Evolutionary conservation across 441 rosid genomes (phyloP).

Genomic region (Adansonia grandidieri): DNA sequence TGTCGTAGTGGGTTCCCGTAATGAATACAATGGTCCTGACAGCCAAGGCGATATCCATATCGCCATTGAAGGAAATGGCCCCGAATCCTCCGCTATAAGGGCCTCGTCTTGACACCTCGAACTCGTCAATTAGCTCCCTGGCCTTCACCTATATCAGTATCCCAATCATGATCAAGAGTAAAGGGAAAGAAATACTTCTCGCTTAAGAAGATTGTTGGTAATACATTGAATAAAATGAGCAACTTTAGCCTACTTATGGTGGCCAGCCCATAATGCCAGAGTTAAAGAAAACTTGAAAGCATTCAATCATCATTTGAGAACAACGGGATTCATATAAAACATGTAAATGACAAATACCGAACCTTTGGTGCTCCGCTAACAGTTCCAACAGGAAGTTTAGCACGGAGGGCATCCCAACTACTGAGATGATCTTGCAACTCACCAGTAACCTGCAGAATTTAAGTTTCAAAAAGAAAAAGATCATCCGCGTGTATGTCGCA

Average conservation of each 20-base stretch:
- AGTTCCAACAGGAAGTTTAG: slow-evolving; percentile 88
- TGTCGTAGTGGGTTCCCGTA: slow-evolving; percentile 54
- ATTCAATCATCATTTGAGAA: neutral
- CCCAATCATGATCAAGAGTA: too few relatives aligned
- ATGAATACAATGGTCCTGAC: slow-evolving; percentile 79
- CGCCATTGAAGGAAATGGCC: slow-evolving; percentile 69
- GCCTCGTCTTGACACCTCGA: slow-evolving; percentile 77
- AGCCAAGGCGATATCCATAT: slow-evolving; percentile 78
- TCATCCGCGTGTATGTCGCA: neutral
- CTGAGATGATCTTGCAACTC: slow-evolving; percentile 65
- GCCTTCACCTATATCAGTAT: slow-evolving; percentile 63
- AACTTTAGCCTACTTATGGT: neutral
- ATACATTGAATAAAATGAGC: too few relatives aligned
- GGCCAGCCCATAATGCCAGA: neutral
- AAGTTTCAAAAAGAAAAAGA: neutral
- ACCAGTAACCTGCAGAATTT: slow-evolving; percentile 65
- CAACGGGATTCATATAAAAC: neutral
- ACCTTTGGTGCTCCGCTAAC: slow-evolving; percentile 96
- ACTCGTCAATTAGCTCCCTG: slow-evolving; percentile 79
- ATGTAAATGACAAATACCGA: neutral
- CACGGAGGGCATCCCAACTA: slow-evolving; percentile 82
- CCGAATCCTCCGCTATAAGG: slow-evolving; percentile 93
- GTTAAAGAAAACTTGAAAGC: neutral
- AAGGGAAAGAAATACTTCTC: neutral
- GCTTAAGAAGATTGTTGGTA: too few relatives aligned